Conservation (phyloP, 306 rosid species). For the Malus orientalis region DNA sequence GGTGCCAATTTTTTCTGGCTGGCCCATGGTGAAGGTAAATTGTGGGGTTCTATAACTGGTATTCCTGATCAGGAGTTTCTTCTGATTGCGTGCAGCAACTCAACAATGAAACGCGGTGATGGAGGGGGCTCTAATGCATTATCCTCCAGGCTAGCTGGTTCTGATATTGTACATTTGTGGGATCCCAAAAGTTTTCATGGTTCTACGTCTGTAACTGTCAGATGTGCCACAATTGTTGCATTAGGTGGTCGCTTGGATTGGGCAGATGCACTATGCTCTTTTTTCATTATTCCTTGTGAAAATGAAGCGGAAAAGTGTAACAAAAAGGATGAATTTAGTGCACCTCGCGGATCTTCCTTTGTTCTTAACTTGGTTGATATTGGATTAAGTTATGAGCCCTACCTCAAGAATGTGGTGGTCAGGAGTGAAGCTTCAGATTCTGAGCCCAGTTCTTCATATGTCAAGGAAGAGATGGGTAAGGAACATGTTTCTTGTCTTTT, state of each 20-base stretch:
- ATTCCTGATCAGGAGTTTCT: slow-evolving; percentile 70
- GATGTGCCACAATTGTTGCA: slow-evolving; percentile 78
- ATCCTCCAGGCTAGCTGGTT: slow-evolving; percentile 75
- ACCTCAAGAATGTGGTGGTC: slow-evolving; percentile 35
- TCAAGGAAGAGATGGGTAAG: slow-evolving; percentile 39
- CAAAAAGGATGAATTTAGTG: slow-evolving; percentile 25
- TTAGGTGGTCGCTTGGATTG: slow-evolving; percentile 93
- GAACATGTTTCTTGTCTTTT: slow-evolving; percentile 67
- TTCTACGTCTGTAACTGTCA: slow-evolving; percentile 57
- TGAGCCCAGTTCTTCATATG: slow-evolving; percentile 35
- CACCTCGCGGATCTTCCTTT: slow-evolving; percentile 44
- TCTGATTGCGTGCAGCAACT: slow-evolving; percentile 66
- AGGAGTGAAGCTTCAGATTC: slow-evolving; percentile 36
- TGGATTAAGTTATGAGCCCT: slow-evolving; percentile 92
- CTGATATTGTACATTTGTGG: slow-evolving; percentile 62
- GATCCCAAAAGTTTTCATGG: slow-evolving; percentile 53
- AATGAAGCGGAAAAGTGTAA: slow-evolving; percentile 27
- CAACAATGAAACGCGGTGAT: slow-evolving; percentile 76
- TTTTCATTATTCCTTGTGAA: slow-evolving; percentile 44
- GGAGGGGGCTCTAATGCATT: slow-evolving; percentile 91
- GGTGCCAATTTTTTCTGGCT: slow-evolving; percentile 72
- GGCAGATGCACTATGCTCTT: slow-evolving; percentile 55
- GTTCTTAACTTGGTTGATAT: slow-evolving; percentile 69
- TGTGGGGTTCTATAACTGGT: slow-evolving; percentile 57
- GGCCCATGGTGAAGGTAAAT: slow-evolving; percentile 81